Percentiles rank a stretch among this genome's conserved stretches.
These are phyloP conservation scores for Pyricularia sp. DNA, from an alignment of 2,329 filamentous ascomycete genomes.

Conservation along the genomic window DNA sequence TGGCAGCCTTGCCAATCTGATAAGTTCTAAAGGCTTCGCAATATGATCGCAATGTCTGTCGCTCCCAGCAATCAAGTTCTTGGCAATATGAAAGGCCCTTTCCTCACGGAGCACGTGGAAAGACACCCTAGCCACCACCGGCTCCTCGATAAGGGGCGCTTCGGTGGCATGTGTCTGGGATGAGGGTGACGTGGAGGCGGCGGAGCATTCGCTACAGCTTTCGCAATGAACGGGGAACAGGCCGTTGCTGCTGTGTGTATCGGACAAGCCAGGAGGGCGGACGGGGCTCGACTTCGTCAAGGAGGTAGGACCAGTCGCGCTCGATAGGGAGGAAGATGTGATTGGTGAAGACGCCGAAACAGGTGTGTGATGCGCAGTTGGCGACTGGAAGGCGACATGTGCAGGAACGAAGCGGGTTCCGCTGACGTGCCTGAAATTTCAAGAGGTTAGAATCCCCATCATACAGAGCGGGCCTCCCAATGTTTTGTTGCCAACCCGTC, in stretches of 20 bases:
- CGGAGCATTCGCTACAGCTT: slow-evolving; percentile 26
- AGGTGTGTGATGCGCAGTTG: neutral
- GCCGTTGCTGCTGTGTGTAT: slow-evolving; percentile 2
- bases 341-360: slow-evolving; percentile 28
- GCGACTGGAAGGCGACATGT: slow-evolving; percentile 15
- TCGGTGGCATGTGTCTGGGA: slow-evolving; percentile 30
- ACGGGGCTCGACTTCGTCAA: slow-evolving; percentile 32
- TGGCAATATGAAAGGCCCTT: slow-evolving; percentile 76
- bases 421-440: slow-evolving; percentile 47
- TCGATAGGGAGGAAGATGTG: slow-evolving; percentile 18
- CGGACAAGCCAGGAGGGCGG: slow-evolving; percentile 22
- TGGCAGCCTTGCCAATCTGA: slow-evolving; percentile 58
- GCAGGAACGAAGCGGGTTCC: slow-evolving; percentile 50
- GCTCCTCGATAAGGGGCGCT: slow-evolving; percentile 47
- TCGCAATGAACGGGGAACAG: slow-evolving; percentile 27
- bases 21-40: slow-evolving; percentile 69
- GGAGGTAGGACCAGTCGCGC: slow-evolving; percentile 33
- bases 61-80: slow-evolving; percentile 58
- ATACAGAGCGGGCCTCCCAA: neutral
- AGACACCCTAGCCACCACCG: slow-evolving; percentile 74
- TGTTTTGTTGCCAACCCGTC: neutral
- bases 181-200: slow-evolving; percentile 21
- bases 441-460: neutral
- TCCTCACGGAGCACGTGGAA: slow-evolving; percentile 77
- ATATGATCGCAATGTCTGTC: slow-evolving; percentile 71